These are phyloP conservation scores for Nectriaceae sp. DNA, from an alignment of 2,329 filamentous ascomycete species.

Conservation along the genomic window DNA sequence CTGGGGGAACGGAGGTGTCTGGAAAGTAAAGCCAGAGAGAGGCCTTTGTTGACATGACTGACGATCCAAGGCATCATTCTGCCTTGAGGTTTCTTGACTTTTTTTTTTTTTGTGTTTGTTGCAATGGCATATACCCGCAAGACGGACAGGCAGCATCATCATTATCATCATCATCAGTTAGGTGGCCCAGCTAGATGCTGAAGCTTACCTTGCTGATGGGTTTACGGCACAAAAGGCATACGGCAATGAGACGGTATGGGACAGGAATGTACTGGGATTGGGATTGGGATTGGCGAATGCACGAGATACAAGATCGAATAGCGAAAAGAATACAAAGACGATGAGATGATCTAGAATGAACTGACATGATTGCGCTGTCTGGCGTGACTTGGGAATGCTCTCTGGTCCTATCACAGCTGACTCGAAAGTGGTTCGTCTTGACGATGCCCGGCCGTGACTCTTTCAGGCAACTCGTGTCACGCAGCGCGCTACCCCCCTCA, in stretches of 20 bases:
- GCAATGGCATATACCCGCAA: not conserved
- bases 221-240: constrained; percentile 26
- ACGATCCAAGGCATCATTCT: not conserved
- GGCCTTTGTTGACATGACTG: no score
- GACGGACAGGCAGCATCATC: not conserved
- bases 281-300: no score
- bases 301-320: constrained; percentile 8
- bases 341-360: not conserved
- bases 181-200: not conserved
- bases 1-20: constrained; percentile 3
- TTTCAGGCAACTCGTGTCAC: not conserved
- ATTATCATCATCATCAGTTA: not conserved
- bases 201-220: constrained; percentile 26
- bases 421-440: no score
- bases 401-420: no score
- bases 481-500: no score
- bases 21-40: no score
- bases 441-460: no score
- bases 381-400: no score
- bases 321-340: not conserved
- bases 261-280: constrained; percentile 6
- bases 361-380: not conserved
- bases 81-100: constrained; percentile 14
- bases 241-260: constrained; percentile 5
- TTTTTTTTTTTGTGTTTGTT: constrained; percentile 26